Base-by-base conservation (phyloP, 2,329 filamentous ascomycete species). In the Xylaria sp. region DNA sequence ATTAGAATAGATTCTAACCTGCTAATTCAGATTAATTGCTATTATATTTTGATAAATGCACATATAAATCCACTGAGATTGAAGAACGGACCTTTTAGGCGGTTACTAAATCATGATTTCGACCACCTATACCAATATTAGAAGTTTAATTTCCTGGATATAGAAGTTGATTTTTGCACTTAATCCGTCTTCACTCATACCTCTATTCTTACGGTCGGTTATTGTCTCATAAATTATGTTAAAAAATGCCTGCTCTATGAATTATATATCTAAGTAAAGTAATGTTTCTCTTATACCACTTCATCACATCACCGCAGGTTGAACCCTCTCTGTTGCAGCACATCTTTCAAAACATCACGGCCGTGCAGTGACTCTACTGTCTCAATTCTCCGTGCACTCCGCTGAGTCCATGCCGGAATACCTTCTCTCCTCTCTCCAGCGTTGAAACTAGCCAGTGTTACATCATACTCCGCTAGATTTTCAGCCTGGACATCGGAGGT, bases 311-410 rank as follows among this genome's bases (percentile, higher is more conserved):
- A 77, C 23, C 69, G 65, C 40, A 78, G 60, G 50, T 74, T 59
- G 60, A 79, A 77, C 1, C 74, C 74, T 3, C 73, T 72, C 57
- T 75, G 71, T 13, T 65, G 60, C 8, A 78, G 57, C 18, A 76
- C 70, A 42, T 73, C 51, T 12, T 71, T 72, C 50, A 78, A 59
- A 21, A 75, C 65, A 68, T 78, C 70, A 0, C 77, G 76, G 5
- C 77, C 77, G 47, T 74, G 73, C 51, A 79, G 64, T 21, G 70
- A 75, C 51, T 74, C 73, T 12, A 74, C 67, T 2, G 75, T 77
- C 27, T 76, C 76, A 21, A 78, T 74, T 18, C 77, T 71, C 21
- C 65, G 65, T 8, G 76, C 75, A 13, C 74, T 73, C 23, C 75
- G 72, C 35, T 71, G 64, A 6, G 76, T 78, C 77, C 77, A 79